A percentile compares a stretch with the other conserved stretches of the same genome.
These are phyloP conservation scores for Nannochloris sp. DNA, from an alignment of 139 green algal genomes.

Conservation along the genomic window DNA sequence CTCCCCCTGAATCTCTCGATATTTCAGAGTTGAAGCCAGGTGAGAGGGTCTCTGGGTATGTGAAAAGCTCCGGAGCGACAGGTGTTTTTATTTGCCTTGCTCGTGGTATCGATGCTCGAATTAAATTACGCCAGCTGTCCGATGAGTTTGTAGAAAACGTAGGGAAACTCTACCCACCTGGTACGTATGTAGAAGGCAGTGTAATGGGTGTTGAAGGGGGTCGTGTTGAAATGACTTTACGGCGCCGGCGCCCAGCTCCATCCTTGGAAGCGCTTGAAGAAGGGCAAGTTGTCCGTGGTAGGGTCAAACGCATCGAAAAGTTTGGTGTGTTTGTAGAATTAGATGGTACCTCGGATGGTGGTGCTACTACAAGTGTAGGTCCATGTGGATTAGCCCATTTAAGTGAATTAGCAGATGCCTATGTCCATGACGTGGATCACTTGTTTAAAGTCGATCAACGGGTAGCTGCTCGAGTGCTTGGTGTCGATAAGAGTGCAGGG, in stretches of 20 bases:
- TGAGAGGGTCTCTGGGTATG: conserved; percentile 51
- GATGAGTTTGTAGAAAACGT: conserved; percentile 76
- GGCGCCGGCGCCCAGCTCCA: background rate
- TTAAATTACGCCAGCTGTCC: conserved; percentile 73
- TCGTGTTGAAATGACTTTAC: conserved; percentile 64
- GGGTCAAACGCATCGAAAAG: conserved; percentile 57
- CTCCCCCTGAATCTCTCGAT: background rate
- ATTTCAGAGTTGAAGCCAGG: background rate
- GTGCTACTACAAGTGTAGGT: background rate
- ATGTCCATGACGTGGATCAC: conserved; percentile 47
- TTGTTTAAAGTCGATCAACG: conserved; percentile 44
- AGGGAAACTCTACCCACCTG: conserved; percentile 61
- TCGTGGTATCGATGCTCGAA: conserved; percentile 44
- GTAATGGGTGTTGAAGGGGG: conserved; percentile 26
- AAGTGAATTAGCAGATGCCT: conserved; percentile 64
- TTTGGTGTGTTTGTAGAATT: conserved; percentile 88
- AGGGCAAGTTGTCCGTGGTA: conserved; percentile 41
- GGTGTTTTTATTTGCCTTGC: conserved; percentile 61
- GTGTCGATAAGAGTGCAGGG: conserved; percentile 42
- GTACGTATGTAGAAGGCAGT: conserved; percentile 49
- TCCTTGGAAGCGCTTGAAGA: conserved; percentile 34
- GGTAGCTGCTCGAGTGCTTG: conserved; percentile 63
- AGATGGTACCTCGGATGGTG: conserved; percentile 10
- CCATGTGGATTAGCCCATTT: conserved; percentile 72
- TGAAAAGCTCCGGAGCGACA: conserved; percentile 44